These are phyloP conservation scores for Fragilaria crotonensis DNA, from an alignment of 108 stramenopile species.

Conservation along the genomic window DNA sequence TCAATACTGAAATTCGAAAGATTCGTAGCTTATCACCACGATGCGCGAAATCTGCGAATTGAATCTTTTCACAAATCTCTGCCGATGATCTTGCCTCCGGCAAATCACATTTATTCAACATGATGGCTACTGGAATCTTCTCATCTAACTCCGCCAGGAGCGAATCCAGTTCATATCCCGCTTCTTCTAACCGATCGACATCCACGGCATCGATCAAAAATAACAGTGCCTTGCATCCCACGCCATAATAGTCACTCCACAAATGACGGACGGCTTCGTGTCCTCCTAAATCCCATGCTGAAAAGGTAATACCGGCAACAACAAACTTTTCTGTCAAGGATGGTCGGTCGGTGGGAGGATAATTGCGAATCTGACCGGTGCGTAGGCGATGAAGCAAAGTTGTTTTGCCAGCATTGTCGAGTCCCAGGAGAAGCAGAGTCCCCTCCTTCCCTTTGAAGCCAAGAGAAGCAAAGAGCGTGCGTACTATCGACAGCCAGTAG, in stretches of 20 bases:
- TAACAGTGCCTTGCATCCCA: constrained; percentile 36
- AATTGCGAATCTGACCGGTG: constrained; percentile 34
- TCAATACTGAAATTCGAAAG: constrained; percentile 55
- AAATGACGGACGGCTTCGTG: constrained; percentile 63
- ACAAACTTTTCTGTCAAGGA: constrained; percentile 28
- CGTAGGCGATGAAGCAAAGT: constrained; percentile 56
- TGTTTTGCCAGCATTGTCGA: constrained; percentile 99
- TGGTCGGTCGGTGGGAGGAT: constrained; percentile 62
- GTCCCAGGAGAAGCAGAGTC: constrained; percentile 90
- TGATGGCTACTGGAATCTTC: constrained; percentile 37
- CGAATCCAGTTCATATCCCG: constrained; percentile 46
- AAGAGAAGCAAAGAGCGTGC: background rate
- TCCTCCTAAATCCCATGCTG: constrained; percentile 63
- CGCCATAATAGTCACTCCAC: constrained; percentile 47
- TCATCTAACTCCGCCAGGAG: constrained; percentile 30
- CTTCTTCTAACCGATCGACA: constrained; percentile 46
- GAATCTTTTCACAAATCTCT: constrained; percentile 31
- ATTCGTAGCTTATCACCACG: constrained; percentile 28
- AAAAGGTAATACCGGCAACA: constrained; percentile 30
- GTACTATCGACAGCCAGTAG: constrained; percentile 1
- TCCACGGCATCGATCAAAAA: constrained; percentile 54
- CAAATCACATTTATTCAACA: constrained; percentile 61
- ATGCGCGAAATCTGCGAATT: constrained; percentile 25
- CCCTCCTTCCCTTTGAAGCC: constrained; percentile 74
- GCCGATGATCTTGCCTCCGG: constrained; percentile 22